Percentiles rank a stretch among this genome's conserved stretches.
These are phyloP conservation scores for Exophiala xenobiotica DNA, from an alignment of 2,329 filamentous ascomycete genomes.

Conservation along the genomic window DNA sequence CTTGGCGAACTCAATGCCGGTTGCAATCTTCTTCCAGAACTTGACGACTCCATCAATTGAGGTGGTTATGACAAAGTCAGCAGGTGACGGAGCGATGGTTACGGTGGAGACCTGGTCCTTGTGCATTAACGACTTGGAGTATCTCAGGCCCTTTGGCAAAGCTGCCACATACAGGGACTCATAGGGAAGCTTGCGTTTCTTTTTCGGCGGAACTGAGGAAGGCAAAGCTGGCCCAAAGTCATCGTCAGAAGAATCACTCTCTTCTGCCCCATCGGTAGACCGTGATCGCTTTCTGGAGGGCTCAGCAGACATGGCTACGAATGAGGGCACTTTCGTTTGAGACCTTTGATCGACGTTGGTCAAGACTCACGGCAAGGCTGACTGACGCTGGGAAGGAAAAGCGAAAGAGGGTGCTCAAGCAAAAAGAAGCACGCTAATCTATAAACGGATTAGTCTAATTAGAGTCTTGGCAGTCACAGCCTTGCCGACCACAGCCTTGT, in stretches of 20 bases:
- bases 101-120: conserved; percentile 88
- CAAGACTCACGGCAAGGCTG: not conserved
- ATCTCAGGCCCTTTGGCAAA: conserved; percentile 74
- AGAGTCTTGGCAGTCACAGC: no score
- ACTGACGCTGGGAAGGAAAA: not conserved
- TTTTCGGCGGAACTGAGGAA: conserved; percentile 73
- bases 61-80: conserved; percentile 92
- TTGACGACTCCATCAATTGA: conserved; percentile 96
- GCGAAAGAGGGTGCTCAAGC: not conserved
- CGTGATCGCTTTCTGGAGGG: conserved; percentile 20
- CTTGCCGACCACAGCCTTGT: no score
- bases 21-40: conserved; percentile 95
- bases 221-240: conserved; percentile 93
- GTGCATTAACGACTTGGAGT: conserved; percentile 98
- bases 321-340: not conserved
- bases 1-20: conserved; percentile 95
- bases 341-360: not conserved
- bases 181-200: conserved; percentile 89
- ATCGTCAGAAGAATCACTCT: conserved; percentile 67
- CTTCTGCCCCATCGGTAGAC: conserved; percentile 6
- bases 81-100: conserved; percentile 76
- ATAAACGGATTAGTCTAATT: not conserved
- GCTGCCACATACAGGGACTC: conserved; percentile 94
- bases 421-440: not conserved
- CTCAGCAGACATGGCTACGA: conserved; percentile 15